Percentiles rank a stretch among this genome's conserved stretches.
phyloP scores from a whole-genome alignment of 257 asterid species.

The Solanum gracilifrons region DNA sequence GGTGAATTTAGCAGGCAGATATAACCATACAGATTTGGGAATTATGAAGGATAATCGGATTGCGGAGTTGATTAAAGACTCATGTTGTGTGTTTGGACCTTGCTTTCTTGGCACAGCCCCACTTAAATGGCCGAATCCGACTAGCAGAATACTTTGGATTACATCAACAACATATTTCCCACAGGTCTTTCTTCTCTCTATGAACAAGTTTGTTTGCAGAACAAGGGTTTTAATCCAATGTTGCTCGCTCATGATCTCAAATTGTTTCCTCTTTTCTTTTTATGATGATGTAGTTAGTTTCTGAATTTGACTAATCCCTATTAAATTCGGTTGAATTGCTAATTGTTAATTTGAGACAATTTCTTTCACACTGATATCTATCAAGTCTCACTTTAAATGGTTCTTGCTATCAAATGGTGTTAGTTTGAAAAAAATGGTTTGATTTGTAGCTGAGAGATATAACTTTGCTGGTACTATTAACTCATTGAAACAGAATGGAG shows the following conservation, averaged over 20 bases:
- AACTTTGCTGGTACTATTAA: not conserved
- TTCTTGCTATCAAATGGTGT: not conserved
- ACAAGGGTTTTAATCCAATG: not conserved
- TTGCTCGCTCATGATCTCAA: not conserved
- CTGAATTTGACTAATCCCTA: not conserved
- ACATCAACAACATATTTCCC: conserved; percentile 94
- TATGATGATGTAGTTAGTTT: not conserved
- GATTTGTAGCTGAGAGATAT: not conserved
- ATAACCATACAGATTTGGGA: too few relatives aligned
- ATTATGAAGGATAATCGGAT: too few relatives aligned
- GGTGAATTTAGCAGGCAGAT: too few relatives aligned
- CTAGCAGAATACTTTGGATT: conserved; percentile 83
- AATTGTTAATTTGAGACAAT: not conserved
- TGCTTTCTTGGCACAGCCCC: too few relatives aligned
- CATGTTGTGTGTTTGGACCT: too few relatives aligned
- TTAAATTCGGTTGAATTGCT: not conserved
- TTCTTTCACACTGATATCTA: not conserved
- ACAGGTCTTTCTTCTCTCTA: conserved; percentile 32
- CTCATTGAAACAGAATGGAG: not conserved
- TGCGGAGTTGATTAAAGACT: too few relatives aligned
- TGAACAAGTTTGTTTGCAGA: too few relatives aligned
- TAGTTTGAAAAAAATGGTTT: not conserved
- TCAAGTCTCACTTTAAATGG: not conserved
- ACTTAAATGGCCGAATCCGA: conserved; percentile 32
- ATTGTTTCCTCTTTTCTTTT: not conserved